phyloP scores from a whole-genome alignment of 176 grass and related monocot genomes.

The Avena atlantica region DNA sequence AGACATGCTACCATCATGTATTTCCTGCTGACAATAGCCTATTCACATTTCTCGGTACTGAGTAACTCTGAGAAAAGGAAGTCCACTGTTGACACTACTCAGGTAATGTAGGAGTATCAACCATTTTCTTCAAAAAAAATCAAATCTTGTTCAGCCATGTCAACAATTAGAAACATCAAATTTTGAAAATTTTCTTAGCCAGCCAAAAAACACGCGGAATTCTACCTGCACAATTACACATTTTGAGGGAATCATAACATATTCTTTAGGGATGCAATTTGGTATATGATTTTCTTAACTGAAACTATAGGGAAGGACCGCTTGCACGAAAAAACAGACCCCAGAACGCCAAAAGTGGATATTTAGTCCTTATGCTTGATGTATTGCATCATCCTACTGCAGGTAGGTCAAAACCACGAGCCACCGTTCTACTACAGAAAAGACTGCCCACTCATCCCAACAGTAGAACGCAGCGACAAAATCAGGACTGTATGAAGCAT shows the following conservation, averaged over 20 bases:
- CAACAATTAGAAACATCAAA: background rate
- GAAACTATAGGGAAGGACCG: background rate
- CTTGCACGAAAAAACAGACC: background rate
- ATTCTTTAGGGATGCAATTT: background rate
- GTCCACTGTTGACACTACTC: background rate
- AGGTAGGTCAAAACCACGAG: conserved; percentile 19
- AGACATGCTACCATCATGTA: background rate
- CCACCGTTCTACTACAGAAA: conserved; percentile 3
- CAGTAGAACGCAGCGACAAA: conserved; percentile 21
- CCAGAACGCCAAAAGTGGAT: background rate
- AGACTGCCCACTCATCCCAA: conserved; percentile 22
- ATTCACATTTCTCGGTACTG: background rate
- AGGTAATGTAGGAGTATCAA: background rate
- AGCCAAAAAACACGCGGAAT: background rate
- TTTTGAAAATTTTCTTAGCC: background rate
- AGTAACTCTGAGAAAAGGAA: background rate
- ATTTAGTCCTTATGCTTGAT: background rate
- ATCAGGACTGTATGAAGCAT: conserved; percentile 28
- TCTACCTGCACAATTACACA: background rate
- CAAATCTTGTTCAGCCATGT: background rate
- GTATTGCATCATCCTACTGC: background rate
- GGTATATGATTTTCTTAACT: background rate
- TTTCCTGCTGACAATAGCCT: background rate
- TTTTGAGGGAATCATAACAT: background rate
- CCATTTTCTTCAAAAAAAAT: background rate